A percentile compares a stretch with the other conserved stretches of the same genome.
Evolutionary conservation across 352 stramenopile genomes (phyloP).

Genomic region (Phytophthora sojae): DNA sequence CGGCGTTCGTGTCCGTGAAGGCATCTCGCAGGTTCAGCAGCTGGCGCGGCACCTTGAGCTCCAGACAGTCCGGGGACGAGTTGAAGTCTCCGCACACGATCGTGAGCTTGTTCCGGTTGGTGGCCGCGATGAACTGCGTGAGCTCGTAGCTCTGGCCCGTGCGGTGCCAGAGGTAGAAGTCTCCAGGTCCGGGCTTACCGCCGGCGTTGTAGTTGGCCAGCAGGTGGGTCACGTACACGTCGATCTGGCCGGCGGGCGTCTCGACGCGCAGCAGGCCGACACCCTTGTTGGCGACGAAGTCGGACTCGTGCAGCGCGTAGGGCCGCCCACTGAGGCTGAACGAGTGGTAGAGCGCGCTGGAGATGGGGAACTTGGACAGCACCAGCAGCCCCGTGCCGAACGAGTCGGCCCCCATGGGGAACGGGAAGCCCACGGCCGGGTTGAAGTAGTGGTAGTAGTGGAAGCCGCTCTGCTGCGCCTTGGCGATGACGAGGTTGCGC

Average conservation of each 20-base stretch:
- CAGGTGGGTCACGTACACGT: constrained; percentile 84
- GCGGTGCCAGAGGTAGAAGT: constrained; percentile 74
- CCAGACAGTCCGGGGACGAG: constrained; percentile 78
- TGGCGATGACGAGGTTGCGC: constrained; percentile 73
- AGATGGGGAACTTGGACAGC: constrained; percentile 76
- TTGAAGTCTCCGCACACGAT: constrained; percentile 87
- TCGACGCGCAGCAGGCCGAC: constrained; percentile 73
- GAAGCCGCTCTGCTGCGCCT: constrained; percentile 65
- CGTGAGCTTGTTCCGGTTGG: constrained; percentile 57
- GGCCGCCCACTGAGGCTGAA: constrained; percentile 81
- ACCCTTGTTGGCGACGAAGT: constrained; percentile 86
- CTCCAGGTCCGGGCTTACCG: constrained; percentile 66
- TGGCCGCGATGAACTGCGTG: constrained; percentile 71
- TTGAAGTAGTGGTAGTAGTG: constrained; percentile 90
- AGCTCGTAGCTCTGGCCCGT: constrained; percentile 79
- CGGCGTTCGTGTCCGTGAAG: constrained; percentile 73
- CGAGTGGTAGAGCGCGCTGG: constrained; percentile 70
- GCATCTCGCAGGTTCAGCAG: constrained; percentile 68
- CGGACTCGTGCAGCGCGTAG: constrained; percentile 80
- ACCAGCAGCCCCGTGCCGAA: constrained; percentile 84
- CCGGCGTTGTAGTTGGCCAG: constrained; percentile 85
- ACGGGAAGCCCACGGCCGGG: constrained; percentile 75
- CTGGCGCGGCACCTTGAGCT: constrained; percentile 63
- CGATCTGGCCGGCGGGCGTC: constrained; percentile 61
- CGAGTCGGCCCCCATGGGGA: constrained; percentile 71